Evolutionary conservation across 2,329 filamentous ascomycete genomes (phyloP), one percentile per base, ranked within the genome.

Genomic region (Clonostachys chloroleuca): DNA sequence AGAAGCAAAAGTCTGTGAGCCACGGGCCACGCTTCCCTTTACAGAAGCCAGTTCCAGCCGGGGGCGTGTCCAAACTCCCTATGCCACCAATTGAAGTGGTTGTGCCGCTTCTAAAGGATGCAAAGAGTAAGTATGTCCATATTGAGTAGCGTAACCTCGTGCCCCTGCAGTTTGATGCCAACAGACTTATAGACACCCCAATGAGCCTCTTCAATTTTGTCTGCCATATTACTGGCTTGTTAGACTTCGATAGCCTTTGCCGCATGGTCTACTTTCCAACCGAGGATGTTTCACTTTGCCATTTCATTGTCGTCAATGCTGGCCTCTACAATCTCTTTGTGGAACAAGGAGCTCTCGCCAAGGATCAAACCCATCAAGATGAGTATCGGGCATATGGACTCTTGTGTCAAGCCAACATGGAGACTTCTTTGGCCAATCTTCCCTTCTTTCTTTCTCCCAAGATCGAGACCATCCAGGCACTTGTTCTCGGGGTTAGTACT

Each of bases 371-470:
- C 8, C 52, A 56, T 16, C 59, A 60, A 16, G 59, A 66, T 17
- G 61, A 70, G 47, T 69, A 71, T 43, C 60, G 64, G 36, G 55
- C 59, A 5, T 68, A 69, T 45, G 61, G 67, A 42, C 57, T 64
- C 36, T 59, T 70, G 49, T 75, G 73, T 49, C 68, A 70, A 40
- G 63, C 67, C 46, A 79, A 79, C 48, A 57, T 78, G 17, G 75
- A 79, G 55, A 77, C 73, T 12, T 68, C 68, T 5, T 59, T 79
- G 2, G 67, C 70, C 30, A 73, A 75, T 53, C 65, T 84, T 47
- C 75, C 76, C 12, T 63, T 86, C 20, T 70, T 84, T 52, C 65
- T 83, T 55, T 75, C 80, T 2, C 70, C 78, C 20, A 78, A 67
- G 33, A 60, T 72, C 36, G 65, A 78, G 51, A 83, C 76, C 40